Evolutionary conservation across 2,329 filamentous ascomycete genomes (phyloP), one percentile per base, ranked within the genome.

Genomic region (Penicillium sumatraense): DNA sequence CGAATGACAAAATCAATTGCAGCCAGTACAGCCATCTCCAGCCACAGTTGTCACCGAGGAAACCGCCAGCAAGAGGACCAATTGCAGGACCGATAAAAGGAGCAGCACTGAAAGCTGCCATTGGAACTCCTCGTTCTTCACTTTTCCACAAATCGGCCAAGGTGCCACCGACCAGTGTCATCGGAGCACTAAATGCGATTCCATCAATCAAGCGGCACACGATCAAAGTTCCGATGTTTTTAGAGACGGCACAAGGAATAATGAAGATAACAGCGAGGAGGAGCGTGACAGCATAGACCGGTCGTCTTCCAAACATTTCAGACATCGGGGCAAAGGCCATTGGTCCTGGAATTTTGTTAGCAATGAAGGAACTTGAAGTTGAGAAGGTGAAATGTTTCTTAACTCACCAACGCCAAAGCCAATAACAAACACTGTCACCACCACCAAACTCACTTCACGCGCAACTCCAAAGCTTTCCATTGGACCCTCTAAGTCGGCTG

Each of bases 21-120:
- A 96, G 84, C 88, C 89, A 93, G 78, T 95, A 95, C 0, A 95
- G 79, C 89, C 90, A 95, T 61, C 90, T 79, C 91, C 91, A 95
- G 33, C 88, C 88, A 0, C 80, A 75, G 0, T 83, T 83, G 63
- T 92, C 88, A 7, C 83, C 82, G 1, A 95, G 79, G 69, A 86
- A 96, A 10, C 90, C 91, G 61, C 91, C 92, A 6, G 88, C 82
- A 1, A 96, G 81, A 7, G 89, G 89, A 57, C 89, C 89, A 61
- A 90, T 87, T 1, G 89, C 90, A 46, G 91, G 91, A 0, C 91
- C 91, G 41, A 93, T 82, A 69, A 95, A 95, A 0, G 91, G 91
- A 0, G 90, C 90, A 2, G 90, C 90, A 11, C 85, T 89, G 72
- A 95, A 96, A 14, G 89, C 89, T 3, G 90, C 90, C 90, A 96